Conservation (phyloP, 2,329 filamentous ascomycete species). For the Purpureocillium lavendulum region DNA sequence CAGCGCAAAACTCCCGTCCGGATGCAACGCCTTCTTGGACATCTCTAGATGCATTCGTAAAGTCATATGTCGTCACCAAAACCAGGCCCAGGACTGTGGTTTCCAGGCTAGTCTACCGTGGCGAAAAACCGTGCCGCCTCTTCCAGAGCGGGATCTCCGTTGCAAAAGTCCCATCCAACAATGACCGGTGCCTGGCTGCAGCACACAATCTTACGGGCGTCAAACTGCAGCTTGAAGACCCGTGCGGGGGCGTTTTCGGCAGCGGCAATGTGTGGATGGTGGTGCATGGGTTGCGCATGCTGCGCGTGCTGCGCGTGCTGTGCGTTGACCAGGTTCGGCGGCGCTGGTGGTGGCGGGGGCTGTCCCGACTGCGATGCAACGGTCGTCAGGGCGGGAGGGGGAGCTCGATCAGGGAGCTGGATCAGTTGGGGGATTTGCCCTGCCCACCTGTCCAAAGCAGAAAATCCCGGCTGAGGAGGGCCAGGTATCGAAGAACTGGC, state of each 20-base stretch:
- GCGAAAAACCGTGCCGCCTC: slow-evolving; percentile 73
- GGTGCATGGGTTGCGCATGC: slow-evolving; percentile 10
- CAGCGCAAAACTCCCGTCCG: no score
- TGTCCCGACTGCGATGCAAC: slow-evolving; percentile 4
- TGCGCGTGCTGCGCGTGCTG: slow-evolving; percentile 15
- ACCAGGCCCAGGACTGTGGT: background rate
- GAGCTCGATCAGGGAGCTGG: background rate
- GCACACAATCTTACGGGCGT: slow-evolving; percentile 86
- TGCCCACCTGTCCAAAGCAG: background rate
- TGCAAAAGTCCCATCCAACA: slow-evolving; percentile 96
- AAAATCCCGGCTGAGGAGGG: background rate
- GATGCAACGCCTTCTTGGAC: no score
- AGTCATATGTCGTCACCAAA: background rate
- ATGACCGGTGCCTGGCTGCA: slow-evolving; percentile 88
- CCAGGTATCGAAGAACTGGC: background rate
- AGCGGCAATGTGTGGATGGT: slow-evolving; percentile 37
- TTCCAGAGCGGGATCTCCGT: slow-evolving; percentile 71
- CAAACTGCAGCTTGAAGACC: slow-evolving; percentile 96
- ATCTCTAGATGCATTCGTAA: no score
- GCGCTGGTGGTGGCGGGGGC: slow-evolving; percentile 3
- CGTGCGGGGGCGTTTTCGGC: slow-evolving; percentile 45
- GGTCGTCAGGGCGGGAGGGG: slow-evolving; percentile 11
- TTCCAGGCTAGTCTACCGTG: slow-evolving; percentile 33
- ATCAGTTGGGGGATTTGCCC: no score
- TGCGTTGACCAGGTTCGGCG: slow-evolving; percentile 4